Percentiles rank a stretch among this genome's conserved stretches.
Conservation (phyloP, 2,329 filamentous ascomycete species). For the Penicillium occitanis region DNA sequence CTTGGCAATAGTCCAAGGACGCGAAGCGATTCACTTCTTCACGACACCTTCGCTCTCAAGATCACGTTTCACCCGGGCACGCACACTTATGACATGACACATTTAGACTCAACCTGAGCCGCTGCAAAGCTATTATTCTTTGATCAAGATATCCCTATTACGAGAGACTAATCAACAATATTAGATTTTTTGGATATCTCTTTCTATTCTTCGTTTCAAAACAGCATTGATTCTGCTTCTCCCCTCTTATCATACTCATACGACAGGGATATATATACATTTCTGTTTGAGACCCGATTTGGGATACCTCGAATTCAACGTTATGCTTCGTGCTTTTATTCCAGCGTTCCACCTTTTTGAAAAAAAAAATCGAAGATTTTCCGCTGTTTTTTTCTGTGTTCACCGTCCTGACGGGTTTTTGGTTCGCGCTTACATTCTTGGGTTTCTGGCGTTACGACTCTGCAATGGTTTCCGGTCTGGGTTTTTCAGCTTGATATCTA, state of each 20-base stretch:
- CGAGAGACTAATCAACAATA: conserved; percentile 2
- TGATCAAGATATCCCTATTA: not conserved
- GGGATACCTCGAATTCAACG: not conserved
- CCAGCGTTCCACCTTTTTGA: not conserved
- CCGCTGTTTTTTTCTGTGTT: not conserved
- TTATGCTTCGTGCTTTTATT: not conserved
- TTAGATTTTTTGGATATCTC: not conserved
- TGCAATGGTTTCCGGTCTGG: not conserved
- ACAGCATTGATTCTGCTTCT: conserved; percentile 9
- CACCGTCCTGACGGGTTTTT: not conserved
- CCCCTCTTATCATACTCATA: conserved; percentile 4
- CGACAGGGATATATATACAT: conserved; percentile 1
- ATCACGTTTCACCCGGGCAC: not conserved
- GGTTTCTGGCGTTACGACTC: not conserved
- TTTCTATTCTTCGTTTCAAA: not conserved
- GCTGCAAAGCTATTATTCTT: conserved; percentile 11
- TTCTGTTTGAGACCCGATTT: not conserved
- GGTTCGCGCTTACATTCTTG: not conserved
- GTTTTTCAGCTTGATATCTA: conserved; percentile 2
- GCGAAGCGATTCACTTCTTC: not conserved
- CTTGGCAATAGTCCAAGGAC: conserved; percentile 31
- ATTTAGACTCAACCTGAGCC: conserved; percentile 10
- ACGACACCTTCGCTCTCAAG: not conserved
- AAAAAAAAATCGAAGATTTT: not conserved
- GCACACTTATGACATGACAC: not conserved